A percentile compares a stretch with the other conserved stretches of the same genome.
phyloP scores from a whole-genome alignment of 106 monocot species.

The Vanilla planifolia region DNA sequence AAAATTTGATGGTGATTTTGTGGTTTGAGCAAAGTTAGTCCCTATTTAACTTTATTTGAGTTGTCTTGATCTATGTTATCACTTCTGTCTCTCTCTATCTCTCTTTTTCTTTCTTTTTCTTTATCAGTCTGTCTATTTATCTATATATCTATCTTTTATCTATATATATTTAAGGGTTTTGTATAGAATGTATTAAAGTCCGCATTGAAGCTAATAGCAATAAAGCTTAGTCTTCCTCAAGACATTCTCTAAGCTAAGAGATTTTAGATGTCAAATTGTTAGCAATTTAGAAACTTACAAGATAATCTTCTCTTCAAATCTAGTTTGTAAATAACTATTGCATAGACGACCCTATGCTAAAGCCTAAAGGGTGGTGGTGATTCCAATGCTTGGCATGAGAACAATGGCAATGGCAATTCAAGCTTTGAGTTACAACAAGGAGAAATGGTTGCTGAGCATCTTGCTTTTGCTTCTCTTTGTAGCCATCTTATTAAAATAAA shows the following conservation, averaged over 20 bases:
- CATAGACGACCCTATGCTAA: conserved; percentile 31
- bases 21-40: too few species aligned
- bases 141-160: too few species aligned
- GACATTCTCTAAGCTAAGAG: conserved; percentile 4
- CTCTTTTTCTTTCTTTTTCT: too few species aligned
- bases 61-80: background rate
- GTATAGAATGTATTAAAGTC: background rate
- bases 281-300: too few species aligned
- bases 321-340: conserved; percentile 17
- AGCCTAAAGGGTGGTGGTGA: conserved; percentile 27
- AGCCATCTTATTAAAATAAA: conserved; percentile 83
- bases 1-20: too few species aligned
- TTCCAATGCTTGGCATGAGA: too few species aligned
- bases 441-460: conserved; percentile 22
- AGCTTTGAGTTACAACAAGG: conserved; percentile 70
- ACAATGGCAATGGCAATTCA: background rate
- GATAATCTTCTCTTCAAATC: conserved; percentile 12
- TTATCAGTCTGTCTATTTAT: too few species aligned
- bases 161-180: conserved; percentile 5
- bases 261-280: background rate
- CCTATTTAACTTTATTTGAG: too few species aligned
- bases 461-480: conserved; percentile 24
- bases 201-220: background rate
- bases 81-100: background rate
- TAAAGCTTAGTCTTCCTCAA: background rate